Percentiles rank a stretch among this genome's conserved stretches.
phyloP scores from a whole-genome alignment of 805 yeast species.

The Suhomyces xylopsoci region DNA sequence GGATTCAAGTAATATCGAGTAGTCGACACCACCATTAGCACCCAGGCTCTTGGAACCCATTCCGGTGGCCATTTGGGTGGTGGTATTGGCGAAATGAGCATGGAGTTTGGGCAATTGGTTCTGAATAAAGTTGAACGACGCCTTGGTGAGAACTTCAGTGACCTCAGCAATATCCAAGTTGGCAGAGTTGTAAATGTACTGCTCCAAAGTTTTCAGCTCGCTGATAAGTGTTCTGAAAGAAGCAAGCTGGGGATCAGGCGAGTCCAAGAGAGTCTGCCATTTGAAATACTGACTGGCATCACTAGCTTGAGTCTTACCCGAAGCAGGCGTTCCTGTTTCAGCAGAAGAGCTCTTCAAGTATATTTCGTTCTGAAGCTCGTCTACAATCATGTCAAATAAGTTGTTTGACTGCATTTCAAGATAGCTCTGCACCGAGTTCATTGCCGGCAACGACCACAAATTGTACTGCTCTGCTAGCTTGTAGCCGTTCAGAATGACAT shows the following conservation, averaged over 20 bases:
- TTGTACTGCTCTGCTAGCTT: conserved; percentile 48
- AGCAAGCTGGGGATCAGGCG: conserved; percentile 35
- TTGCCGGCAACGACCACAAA: conserved; percentile 57
- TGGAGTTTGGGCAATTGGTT: conserved; percentile 29
- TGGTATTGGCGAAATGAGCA: conserved; percentile 16
- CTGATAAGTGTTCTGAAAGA: conserved; percentile 32
- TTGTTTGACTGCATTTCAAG: conserved; percentile 55
- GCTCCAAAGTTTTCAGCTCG: conserved; percentile 46
- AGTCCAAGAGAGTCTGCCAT: conserved; percentile 23
- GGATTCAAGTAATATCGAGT: conserved; percentile 31
- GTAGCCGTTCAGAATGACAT: conserved; percentile 44
- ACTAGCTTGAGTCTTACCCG: conserved; percentile 7
- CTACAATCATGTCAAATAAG: conserved; percentile 69
- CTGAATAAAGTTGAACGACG: conserved; percentile 25
- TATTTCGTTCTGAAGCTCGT: conserved; percentile 69
- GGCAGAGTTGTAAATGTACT: conserved; percentile 52
- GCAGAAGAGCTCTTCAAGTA: conserved; percentile 44
- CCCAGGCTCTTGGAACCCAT: not conserved
- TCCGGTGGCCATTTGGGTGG: conserved; percentile 5
- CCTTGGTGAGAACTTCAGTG: conserved; percentile 35
- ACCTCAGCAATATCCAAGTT: conserved; percentile 55
- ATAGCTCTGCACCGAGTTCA: conserved; percentile 48
- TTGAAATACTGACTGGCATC: conserved; percentile 7
- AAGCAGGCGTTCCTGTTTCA: not conserved
- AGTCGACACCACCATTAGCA: conserved; percentile 14